Evolutionary conservation across 2,329 filamentous ascomycete genomes (phyloP), one percentile per base, ranked within the genome.

Genomic region (Pochonia chlamydosporia): DNA sequence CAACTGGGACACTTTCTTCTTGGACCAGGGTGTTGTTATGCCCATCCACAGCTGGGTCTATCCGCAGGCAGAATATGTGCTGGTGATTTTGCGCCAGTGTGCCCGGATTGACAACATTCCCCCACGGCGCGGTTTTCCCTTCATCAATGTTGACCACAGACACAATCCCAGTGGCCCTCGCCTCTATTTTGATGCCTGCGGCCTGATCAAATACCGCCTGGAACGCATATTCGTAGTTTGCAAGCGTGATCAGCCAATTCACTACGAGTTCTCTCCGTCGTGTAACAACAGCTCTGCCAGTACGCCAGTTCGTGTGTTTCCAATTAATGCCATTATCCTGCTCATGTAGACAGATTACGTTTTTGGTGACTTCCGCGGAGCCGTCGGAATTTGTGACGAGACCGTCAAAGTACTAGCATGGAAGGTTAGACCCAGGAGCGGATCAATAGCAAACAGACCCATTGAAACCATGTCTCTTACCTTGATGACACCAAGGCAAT

Each of bases 41-140:
- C 2, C 81, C 81, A 56, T 84, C 80, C 39, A 85, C 68, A 20
- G 78, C 75, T 0, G 81, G 79, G 54, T 86, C 82, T 31, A 85
- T 75, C 4, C 81, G 74, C 33, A 80, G 60, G 23, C 71, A 76
- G 59, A 86, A 85, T 44, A 86, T 71, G 63, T 86, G 82, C 58
- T 86, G 82, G 56, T 86, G 82, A 59, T 84, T 82, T 43, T 80
- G 78, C 0, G 81, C 82, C 5, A 85, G 63, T 0, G 78, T 75
- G 0, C 82, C 82, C 0, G 76, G 74, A 5, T 71, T 71, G 3
- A 87, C 81, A 4, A 83, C 70, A 47, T 77, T 85, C 6, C 78
- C 79, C 61, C 76, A 84, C 1, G 63, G 67, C n/a, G 60, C 79
- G 6, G 62, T 66, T 44, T 75, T 77, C 48, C 81, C 80, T 52